A percentile compares a stretch with the other conserved stretches of the same genome.
Conservation (phyloP, 208 protist genomes). For the Trichomonas gallinae region DNA sequence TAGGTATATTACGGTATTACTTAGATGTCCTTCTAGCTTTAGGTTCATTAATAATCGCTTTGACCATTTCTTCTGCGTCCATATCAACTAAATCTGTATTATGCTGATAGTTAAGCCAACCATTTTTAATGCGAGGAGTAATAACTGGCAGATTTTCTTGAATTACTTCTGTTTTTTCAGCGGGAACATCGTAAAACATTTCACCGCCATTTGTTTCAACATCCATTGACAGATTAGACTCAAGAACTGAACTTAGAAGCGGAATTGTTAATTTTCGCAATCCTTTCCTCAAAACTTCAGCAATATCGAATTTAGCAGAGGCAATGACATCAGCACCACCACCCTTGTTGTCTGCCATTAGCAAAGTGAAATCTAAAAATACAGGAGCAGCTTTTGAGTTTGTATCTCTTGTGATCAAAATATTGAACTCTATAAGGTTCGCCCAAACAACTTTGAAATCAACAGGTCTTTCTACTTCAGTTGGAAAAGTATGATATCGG, state of each 20-base stretch:
- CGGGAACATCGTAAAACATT: neutral
- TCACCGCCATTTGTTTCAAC: neutral
- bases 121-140: too few species aligned
- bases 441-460: neutral
- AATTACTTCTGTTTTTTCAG: too few species aligned
- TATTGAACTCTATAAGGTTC: neutral
- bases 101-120: too few species aligned
- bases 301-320: neutral
- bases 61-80: too few species aligned
- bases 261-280: neutral
- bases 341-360: neutral
- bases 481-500: neutral
- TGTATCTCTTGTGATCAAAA: neutral
- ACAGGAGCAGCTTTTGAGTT: neutral
- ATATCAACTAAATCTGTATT: too few species aligned
- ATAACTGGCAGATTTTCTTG: too few species aligned
- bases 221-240: neutral
- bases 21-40: too few species aligned
- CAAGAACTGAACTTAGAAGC: neutral
- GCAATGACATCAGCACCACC: neutral
- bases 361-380: neutral
- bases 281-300: neutral
- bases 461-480: neutral
- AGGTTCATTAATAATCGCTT: too few species aligned
- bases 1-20: too few species aligned